These are phyloP conservation scores for Mediolabrus comicus DNA, from an alignment of 108 stramenopile genomes.

Conservation along the genomic window DNA sequence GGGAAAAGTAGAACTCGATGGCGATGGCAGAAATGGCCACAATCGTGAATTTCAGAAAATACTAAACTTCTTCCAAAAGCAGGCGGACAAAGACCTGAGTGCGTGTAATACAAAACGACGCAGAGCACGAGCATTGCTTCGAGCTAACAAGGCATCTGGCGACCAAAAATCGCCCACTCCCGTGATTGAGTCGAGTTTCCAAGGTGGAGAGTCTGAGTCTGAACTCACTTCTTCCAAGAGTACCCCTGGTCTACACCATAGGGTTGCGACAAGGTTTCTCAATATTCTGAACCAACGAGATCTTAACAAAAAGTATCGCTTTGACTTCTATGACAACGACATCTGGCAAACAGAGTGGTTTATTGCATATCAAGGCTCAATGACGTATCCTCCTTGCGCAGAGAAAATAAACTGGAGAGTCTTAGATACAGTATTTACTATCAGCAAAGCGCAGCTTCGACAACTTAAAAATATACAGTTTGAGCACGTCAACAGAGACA, in stretches of 20 bases:
- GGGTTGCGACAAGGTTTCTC: slow-evolving; percentile 14
- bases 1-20: slow-evolving; percentile 20
- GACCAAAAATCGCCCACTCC: not conserved
- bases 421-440: slow-evolving; percentile 63
- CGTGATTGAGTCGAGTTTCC: not conserved
- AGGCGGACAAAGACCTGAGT: slow-evolving; percentile 24
- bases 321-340: slow-evolving; percentile 21
- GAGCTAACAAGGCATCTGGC: not conserved
- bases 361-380: slow-evolving; percentile 76
- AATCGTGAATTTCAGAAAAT: slow-evolving; percentile 35
- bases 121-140: slow-evolving; percentile 26
- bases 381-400: slow-evolving; percentile 84
- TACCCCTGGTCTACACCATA: slow-evolving; percentile 5
- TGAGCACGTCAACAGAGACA: slow-evolving; percentile 61
- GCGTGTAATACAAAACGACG: slow-evolving; percentile 17
- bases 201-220: not conserved
- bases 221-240: not conserved
- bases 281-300: slow-evolving; percentile 5
- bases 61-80: slow-evolving; percentile 33
- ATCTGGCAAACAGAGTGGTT: slow-evolving; percentile 47
- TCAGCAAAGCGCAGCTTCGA: slow-evolving; percentile 54
- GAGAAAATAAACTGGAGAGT: slow-evolving; percentile 83
- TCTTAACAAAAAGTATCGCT: not conserved
- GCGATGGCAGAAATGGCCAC: not conserved
- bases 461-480: slow-evolving; percentile 75